phyloP scores from a whole-genome alignment of 106 monocot species.

The Amphibolis antarctica region DNA sequence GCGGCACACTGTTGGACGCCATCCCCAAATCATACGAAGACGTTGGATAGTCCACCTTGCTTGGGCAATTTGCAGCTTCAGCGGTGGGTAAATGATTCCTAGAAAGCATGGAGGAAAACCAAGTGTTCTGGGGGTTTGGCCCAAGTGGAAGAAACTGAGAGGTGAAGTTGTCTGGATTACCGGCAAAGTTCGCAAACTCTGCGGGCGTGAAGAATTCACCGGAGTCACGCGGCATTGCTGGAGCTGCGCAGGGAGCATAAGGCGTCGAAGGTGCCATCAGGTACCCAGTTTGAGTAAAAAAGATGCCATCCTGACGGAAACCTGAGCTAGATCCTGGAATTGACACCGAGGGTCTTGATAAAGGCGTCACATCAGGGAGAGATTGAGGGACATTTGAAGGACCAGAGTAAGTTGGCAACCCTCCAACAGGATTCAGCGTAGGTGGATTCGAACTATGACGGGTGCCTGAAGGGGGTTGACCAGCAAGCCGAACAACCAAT shows the following conservation, averaged over 20 bases:
- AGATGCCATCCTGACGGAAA: not conserved
- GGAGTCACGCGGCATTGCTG: not conserved
- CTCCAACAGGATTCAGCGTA: not conserved
- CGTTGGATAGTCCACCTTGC: not conserved
- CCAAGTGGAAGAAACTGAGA: not conserved
- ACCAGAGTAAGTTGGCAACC: not conserved
- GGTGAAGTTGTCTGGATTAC: conserved; percentile 6
- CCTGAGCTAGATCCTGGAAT: conserved; percentile 1
- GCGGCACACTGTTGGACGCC: not conserved
- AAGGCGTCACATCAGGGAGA: not conserved
- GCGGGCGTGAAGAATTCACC: not conserved
- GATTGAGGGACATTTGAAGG: not conserved
- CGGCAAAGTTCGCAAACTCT: conserved; percentile 6
- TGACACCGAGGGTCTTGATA: not conserved
- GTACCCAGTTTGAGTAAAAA: not conserved
- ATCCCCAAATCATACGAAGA: not conserved
- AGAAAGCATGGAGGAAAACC: not conserved
- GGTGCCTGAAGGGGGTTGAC: conserved; percentile 3
- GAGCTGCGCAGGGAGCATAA: not conserved
- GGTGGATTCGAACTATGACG: not conserved
- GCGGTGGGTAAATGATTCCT: too few relatives aligned
- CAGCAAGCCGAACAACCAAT: conserved; percentile 28
- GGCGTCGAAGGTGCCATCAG: not conserved
- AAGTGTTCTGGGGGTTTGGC: not conserved
- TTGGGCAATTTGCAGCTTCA: not conserved